Percentiles rank a stretch among this genome's conserved stretches.
Evolutionary conservation across 495 filamentous ascomycete genomes (phyloP).

Genomic region (Aspergillus diversus): DNA sequence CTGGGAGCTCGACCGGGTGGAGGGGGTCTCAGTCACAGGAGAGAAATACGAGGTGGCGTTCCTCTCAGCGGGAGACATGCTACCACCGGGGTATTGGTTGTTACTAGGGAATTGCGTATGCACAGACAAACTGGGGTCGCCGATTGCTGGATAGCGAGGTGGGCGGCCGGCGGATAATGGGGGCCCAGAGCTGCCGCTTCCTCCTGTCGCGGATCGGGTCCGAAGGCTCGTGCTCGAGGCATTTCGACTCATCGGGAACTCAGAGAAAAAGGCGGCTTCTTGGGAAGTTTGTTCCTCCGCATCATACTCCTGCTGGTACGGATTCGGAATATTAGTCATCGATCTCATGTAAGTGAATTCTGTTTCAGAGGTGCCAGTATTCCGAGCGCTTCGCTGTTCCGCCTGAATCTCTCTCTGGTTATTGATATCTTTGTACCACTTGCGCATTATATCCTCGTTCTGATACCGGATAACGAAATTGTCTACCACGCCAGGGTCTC

Average conservation of each 20-base stretch:
- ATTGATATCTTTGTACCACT: conserved; percentile 72
- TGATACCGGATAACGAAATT: conserved; percentile 92
- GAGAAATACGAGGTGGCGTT: conserved; percentile 86
- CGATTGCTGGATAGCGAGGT: conserved; percentile 65
- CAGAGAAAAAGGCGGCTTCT: conserved; percentile 47
- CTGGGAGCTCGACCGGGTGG: conserved; percentile 80
- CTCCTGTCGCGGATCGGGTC: conserved; percentile 76
- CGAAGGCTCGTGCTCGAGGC: conserved; percentile 79
- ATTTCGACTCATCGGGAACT: conserved; percentile 72
- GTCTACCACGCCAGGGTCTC: conserved; percentile 92
- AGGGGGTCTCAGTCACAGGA: conserved; percentile 82
- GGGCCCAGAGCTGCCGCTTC: conserved; percentile 58
- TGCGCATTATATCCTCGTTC: conserved; percentile 89
- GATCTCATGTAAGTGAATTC: conserved; percentile 81
- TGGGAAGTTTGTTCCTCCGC: conserved; percentile 70
- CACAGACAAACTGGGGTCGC: conserved; percentile 66
- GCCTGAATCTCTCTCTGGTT: conserved; percentile 49
- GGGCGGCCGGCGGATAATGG: conserved; percentile 56
- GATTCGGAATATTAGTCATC: conserved; percentile 70
- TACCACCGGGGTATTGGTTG: conserved; percentile 34
- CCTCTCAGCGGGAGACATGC: conserved; percentile 55
- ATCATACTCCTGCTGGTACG: conserved; percentile 78
- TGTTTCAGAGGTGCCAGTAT: conserved; percentile 63
- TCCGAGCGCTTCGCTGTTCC: conserved; percentile 52
- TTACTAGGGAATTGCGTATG: conserved; percentile 64